phyloP scores from a whole-genome alignment of 2,329 filamentous ascomycete species.

The Colletotrichum somersetense region DNA sequence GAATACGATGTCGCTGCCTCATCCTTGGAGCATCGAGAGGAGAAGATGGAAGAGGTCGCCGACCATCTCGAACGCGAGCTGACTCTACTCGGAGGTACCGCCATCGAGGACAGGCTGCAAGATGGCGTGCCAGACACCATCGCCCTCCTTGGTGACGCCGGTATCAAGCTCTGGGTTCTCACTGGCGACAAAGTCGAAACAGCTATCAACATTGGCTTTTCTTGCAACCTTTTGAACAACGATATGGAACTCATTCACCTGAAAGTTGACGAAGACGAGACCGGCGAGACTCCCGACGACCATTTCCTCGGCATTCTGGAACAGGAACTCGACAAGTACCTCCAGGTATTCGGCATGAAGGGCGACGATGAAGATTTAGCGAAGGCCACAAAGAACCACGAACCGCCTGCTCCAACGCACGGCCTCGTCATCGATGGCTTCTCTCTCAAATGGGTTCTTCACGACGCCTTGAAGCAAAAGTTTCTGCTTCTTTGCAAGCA shows the following conservation, averaged over 20 bases:
- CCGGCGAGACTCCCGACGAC: constrained; percentile 61
- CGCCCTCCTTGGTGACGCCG: constrained; percentile 87
- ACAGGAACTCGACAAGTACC: constrained; percentile 78
- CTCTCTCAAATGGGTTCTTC: constrained; percentile 87
- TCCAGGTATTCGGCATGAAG: constrained; percentile 80
- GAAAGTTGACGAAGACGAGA: constrained; percentile 82
- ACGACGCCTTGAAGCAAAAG: constrained; percentile 86
- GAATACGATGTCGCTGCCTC: constrained; percentile 90
- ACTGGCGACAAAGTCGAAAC: constrained; percentile 99
- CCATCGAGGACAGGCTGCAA: constrained; percentile 96
- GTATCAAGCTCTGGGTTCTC: constrained; percentile 98
- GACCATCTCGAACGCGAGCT: constrained; percentile 93
- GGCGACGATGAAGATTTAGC: constrained; percentile 89
- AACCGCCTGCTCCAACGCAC: constrained; percentile 87
- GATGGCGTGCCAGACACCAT: constrained; percentile 98
- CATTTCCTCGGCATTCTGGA: constrained; percentile 70
- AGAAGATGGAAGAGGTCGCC: constrained; percentile 90
- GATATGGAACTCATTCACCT: constrained; percentile 97
- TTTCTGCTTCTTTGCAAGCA: constrained; percentile 97
- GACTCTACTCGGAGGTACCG: constrained; percentile 89
- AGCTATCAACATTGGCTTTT: constrained; percentile 99
- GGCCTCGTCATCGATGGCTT: constrained; percentile 96
- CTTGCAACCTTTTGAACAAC: constrained; percentile 96
- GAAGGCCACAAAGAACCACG: constrained; percentile 83
- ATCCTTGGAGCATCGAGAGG: constrained; percentile 86